These are phyloP conservation scores for Cryptosporidium bovis DNA, from an alignment of 169 alveolate genomes.

Conservation along the genomic window DNA sequence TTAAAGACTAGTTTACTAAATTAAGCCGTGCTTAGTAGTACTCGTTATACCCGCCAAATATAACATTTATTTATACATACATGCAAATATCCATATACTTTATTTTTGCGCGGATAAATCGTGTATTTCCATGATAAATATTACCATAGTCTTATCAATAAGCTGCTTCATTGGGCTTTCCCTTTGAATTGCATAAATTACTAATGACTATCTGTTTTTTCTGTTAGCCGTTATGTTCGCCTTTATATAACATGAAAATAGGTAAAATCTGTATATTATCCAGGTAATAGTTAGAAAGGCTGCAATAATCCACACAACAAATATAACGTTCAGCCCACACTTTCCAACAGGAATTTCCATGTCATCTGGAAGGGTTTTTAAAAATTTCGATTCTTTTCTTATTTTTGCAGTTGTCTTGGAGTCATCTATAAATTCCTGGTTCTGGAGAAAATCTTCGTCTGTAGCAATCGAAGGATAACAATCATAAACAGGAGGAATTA, in stretches of 20 bases:
- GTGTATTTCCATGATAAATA: too few species aligned
- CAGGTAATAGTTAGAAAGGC: neutral
- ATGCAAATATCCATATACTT: too few species aligned
- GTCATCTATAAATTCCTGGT: neutral
- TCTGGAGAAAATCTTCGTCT: conserved; percentile 33
- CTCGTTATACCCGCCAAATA: neutral
- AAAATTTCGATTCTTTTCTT: neutral
- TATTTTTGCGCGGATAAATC: too few species aligned
- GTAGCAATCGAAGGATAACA: conserved; percentile 64
- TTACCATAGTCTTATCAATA: too few species aligned
- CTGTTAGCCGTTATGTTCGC: neutral
- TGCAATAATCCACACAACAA: conserved; percentile 24
- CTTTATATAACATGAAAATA: conserved; percentile 15
- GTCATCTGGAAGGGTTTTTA: conserved; percentile 15
- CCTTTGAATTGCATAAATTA: neutral
- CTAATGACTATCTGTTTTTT: neutral
- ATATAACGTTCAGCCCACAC: conserved; percentile 21
- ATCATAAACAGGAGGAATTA: conserved; percentile 62
- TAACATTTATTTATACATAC: too few species aligned
- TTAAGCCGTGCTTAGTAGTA: neutral
- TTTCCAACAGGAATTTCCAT: conserved; percentile 66
- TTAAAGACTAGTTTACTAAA: too few species aligned
- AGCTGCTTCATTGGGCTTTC: too few species aligned
- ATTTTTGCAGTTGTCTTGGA: too few species aligned
- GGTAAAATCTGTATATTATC: conserved; percentile 4